phyloP scores from a whole-genome alignment of 495 filamentous ascomycete genomes.

The Penicillium daleae region DNA sequence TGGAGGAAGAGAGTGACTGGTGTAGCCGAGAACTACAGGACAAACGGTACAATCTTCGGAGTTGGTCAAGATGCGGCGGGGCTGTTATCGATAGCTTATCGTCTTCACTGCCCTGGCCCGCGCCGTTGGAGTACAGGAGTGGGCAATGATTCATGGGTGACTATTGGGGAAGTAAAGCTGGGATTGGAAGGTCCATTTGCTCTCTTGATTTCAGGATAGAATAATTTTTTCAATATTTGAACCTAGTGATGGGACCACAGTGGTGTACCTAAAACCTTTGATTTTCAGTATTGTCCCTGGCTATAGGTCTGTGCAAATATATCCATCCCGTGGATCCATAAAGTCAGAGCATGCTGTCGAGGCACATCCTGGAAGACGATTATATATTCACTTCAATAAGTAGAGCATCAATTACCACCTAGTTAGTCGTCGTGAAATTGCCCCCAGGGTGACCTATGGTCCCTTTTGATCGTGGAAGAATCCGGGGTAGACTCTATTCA shows the following conservation, averaged over 20 bases:
- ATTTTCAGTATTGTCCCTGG: too few species aligned
- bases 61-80: not conserved
- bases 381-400: too few species aligned
- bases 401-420: too few species aligned
- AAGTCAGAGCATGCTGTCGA: too few species aligned
- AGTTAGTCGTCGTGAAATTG: not conserved
- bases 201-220: not conserved
- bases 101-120: not conserved
- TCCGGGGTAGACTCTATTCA: constrained; percentile 8
- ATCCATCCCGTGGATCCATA: too few species aligned
- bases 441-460: not conserved
- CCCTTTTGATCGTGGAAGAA: not conserved
- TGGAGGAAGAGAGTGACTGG: not conserved
- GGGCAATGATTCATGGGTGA: not conserved
- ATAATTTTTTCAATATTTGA: too few species aligned
- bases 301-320: not conserved
- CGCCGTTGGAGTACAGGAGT: too few species aligned
- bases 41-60: too few species aligned
- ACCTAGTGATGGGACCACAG: too few species aligned
- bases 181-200: not conserved
- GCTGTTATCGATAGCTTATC: constrained; percentile 6
- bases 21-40: not conserved
- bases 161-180: not conserved
- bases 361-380: too few species aligned
- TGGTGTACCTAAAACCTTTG: too few species aligned